phyloP scores from a whole-genome alignment of 2,329 filamentous ascomycete species.

The Fusarium illudens region DNA sequence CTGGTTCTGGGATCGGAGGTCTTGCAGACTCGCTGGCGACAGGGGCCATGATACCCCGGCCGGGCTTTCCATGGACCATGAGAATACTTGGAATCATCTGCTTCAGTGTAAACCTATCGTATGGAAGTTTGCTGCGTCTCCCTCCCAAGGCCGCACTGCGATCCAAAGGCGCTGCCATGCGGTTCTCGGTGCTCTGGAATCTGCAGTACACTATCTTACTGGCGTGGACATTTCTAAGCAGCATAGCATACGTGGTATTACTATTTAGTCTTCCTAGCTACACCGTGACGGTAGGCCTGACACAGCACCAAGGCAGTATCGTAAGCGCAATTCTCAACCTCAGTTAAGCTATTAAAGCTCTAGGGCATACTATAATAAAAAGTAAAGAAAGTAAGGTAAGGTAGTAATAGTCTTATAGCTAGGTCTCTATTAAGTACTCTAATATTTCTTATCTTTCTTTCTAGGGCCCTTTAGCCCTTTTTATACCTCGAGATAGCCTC shows the following conservation, averaged over 20 bases:
- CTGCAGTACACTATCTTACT: not conserved
- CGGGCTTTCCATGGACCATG: conserved; percentile 66
- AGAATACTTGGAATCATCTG: conserved; percentile 59
- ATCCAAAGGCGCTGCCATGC: not conserved
- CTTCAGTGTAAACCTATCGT: conserved; percentile 56
- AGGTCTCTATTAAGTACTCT: too few species aligned
- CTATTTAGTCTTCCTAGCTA: not conserved
- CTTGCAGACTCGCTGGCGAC: conserved; percentile 36
- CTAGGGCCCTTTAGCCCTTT: too few species aligned
- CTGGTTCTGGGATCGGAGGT: conserved; percentile 57
- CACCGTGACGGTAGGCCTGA: conserved; percentile 53
- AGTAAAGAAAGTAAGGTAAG: too few species aligned
- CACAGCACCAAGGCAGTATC: conserved; percentile 64
- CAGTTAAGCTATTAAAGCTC: too few species aligned
- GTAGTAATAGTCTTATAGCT: too few species aligned
- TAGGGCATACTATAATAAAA: too few species aligned
- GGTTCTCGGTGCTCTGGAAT: not conserved
- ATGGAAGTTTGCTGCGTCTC: not conserved
- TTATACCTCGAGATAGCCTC: too few species aligned
- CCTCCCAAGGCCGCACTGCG: not conserved
- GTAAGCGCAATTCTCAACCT: conserved; percentile 69
- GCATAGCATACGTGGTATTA: not conserved
- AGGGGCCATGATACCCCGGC: conserved; percentile 61
- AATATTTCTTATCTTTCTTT: too few species aligned
- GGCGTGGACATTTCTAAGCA: not conserved